These are phyloP conservation scores for Pisolithus marmoratus DNA, from an alignment of 768 basidiomycete genomes.

Conservation along the genomic window DNA sequence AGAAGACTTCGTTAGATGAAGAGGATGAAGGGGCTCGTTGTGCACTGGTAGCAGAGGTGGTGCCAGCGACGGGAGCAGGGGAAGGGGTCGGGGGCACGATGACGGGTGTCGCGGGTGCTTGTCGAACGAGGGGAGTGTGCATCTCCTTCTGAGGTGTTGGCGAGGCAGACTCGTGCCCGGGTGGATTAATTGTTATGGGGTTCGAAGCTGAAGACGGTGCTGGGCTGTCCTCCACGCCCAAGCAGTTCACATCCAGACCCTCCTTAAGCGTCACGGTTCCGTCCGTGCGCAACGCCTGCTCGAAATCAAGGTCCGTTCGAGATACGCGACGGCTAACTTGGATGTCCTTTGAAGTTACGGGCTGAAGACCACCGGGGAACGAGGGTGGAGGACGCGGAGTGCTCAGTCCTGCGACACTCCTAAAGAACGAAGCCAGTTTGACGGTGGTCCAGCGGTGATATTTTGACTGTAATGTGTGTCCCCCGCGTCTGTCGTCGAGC, in stretches of 20 bases:
- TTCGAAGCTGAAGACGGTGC: conserved; percentile 22
- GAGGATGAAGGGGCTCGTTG: conserved; percentile 36
- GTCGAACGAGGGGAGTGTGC: conserved; percentile 29
- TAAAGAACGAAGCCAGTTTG: conserved; percentile 68
- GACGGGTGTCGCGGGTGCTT: conserved; percentile 53
- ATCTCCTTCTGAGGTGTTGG: conserved; percentile 34
- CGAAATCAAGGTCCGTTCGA: conserved; percentile 76
- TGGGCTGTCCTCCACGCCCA: conserved; percentile 52
- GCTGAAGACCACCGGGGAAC: conserved; percentile 49
- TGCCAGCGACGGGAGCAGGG: conserved; percentile 25
- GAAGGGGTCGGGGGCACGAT: conserved; percentile 69
- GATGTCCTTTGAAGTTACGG: conserved; percentile 50
- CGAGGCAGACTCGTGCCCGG: conserved; percentile 37
- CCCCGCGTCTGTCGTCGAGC: conserved; percentile 6
- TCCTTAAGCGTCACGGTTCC: conserved; percentile 69
- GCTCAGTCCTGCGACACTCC: conserved; percentile 36
- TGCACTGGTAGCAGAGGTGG: conserved; percentile 24
- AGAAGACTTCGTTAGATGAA: conserved; percentile 53
- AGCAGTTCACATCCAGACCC: conserved; percentile 59
- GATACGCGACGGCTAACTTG: conserved; percentile 51
- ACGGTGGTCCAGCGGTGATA: conserved; percentile 4
- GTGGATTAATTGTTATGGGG: background rate
- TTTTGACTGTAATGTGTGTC: no score
- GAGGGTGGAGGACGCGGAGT: conserved; percentile 43
- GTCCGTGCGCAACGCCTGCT: conserved; percentile 61